Percentiles rank a stretch among this genome's conserved stretches.
These are phyloP conservation scores for Dendrobium huoshanense DNA, from an alignment of 106 monocot species.

Conservation along the genomic window DNA sequence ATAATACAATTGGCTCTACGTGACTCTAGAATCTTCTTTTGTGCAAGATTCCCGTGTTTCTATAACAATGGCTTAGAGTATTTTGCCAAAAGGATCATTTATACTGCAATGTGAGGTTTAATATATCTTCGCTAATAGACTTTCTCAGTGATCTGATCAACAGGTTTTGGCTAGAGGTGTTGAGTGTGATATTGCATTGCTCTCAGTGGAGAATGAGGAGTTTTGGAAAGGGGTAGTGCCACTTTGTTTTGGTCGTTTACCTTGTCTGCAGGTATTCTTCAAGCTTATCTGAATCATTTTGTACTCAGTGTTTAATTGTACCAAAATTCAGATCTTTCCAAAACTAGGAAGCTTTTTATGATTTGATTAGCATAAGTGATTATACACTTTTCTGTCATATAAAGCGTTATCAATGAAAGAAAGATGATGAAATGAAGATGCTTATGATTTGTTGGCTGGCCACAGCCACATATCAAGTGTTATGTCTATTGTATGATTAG, in stretches of 20 bases:
- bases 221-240: slow-evolving; percentile 94
- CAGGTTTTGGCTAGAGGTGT: slow-evolving; percentile 96
- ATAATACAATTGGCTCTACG: no score
- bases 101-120: neutral
- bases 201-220: slow-evolving; percentile 89
- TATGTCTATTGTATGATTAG: neutral
- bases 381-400: neutral
- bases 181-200: slow-evolving; percentile 94
- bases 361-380: no score
- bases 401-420: neutral
- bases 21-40: no score
- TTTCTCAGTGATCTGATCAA: slow-evolving; percentile 36
- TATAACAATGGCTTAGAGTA: neutral
- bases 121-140: slow-evolving; percentile 18
- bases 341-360: neutral
- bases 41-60: neutral
- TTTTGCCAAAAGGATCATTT: neutral
- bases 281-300: neutral
- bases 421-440: neutral
- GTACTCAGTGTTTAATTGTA: neutral
- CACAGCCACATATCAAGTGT: neutral
- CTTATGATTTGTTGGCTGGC: neutral
- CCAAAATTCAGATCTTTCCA: neutral
- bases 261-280: slow-evolving; percentile 74
- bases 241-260: slow-evolving; percentile 79